Percentiles rank a stretch among this genome's conserved stretches.
phyloP scores from a whole-genome alignment of 768 basidiomycete species.

The Boletellus ananiceps region DNA sequence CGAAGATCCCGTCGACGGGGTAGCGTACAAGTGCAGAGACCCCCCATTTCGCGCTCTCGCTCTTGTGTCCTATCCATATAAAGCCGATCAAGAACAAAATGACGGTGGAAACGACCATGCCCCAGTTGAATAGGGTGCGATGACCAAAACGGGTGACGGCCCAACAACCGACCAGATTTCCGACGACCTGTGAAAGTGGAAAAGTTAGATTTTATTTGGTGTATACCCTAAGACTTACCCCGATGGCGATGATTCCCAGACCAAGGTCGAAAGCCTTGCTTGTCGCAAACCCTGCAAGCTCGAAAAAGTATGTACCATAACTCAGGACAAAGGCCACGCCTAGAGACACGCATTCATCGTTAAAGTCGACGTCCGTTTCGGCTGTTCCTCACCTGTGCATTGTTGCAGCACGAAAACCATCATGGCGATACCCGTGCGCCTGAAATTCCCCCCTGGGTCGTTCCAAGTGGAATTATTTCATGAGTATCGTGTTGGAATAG shows the following conservation, averaged over 20 bases:
- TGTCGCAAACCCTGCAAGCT: conserved; percentile 31
- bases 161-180: conserved; percentile 25
- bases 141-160: conserved; percentile 22
- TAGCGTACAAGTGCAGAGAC: conserved; percentile 20
- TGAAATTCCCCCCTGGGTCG: conserved; percentile 18
- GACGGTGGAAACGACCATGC: conserved; percentile 19
- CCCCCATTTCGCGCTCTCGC: conserved; percentile 18
- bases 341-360: neutral
- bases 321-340: conserved; percentile 26
- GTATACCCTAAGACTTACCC: conserved; percentile 6
- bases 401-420: conserved; percentile 31
- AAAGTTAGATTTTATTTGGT: neutral
- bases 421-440: conserved; percentile 25
- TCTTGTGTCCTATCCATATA: conserved; percentile 18
- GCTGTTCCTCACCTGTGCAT: conserved; percentile 12
- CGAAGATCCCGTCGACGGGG: too few species aligned
- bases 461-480: neutral
- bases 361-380: too few species aligned
- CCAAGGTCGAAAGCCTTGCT: conserved; percentile 31
- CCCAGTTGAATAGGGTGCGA: conserved; percentile 27
- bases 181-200: conserved; percentile 15
- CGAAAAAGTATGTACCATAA: conserved; percentile 34
- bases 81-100: conserved; percentile 26
- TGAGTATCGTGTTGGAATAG: neutral
- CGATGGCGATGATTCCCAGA: conserved; percentile 25